phyloP scores from a whole-genome alignment of 176 grass and related monocot species.

The Rhynchospora tenuis region DNA sequence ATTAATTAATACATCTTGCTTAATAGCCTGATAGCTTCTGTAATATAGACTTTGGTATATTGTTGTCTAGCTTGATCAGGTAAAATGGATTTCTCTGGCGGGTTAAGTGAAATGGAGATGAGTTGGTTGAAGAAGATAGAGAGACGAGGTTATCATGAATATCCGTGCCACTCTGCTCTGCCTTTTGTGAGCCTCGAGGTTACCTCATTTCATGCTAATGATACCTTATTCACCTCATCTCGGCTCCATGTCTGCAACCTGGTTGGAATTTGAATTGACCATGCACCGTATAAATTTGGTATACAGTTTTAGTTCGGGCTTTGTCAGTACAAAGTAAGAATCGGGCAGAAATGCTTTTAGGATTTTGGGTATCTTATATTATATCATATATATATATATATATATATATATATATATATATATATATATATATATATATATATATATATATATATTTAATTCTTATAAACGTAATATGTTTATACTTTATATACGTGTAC shows the following conservation, averaged over 20 bases:
- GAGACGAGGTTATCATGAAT: constrained; percentile 10
- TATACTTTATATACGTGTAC: too few relatives aligned
- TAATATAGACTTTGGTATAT: too few relatives aligned
- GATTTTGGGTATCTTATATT: background rate
- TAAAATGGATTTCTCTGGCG: background rate
- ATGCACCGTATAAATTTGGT: background rate
- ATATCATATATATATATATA: background rate
- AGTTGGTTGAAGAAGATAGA: background rate
- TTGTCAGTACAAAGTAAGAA: background rate
- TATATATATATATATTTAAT: too few relatives aligned
- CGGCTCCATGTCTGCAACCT: background rate
- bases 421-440: too few relatives aligned
- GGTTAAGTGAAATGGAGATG: background rate
- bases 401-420: too few relatives aligned
- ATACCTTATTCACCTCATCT: constrained; percentile 2
- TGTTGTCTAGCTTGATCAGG: background rate
- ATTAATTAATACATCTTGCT: too few relatives aligned
- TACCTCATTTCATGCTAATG: constrained; percentile 21
- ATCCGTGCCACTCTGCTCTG: constrained; percentile 19
- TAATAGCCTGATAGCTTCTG: too few relatives aligned
- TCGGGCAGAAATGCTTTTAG: background rate
- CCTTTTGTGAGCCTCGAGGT: constrained; percentile 17
- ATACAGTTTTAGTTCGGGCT: background rate
- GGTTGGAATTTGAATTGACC: constrained; percentile 12
- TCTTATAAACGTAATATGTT: too few relatives aligned